Evolutionary conservation across 23 red algal genomes (phyloP).

Genomic region (Chondrus crispus): DNA sequence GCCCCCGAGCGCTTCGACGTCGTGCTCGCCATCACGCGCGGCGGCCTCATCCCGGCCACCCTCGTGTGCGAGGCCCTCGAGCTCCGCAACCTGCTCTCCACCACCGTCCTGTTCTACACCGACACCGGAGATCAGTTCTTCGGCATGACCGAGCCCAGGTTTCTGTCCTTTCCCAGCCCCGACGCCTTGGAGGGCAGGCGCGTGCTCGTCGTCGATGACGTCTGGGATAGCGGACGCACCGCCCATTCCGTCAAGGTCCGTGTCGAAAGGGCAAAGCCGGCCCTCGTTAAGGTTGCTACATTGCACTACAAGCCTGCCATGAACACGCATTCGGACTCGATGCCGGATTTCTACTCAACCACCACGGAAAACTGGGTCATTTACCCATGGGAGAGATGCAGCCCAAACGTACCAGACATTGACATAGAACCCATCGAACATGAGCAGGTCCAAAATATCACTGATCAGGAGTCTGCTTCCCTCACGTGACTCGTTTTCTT

Average conservation of each 20-base stretch:
- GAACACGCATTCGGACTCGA: conserved; percentile 26
- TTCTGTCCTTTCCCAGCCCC: conserved; percentile 80
- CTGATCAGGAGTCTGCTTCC: too few species aligned
- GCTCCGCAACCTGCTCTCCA: conserved; percentile 74
- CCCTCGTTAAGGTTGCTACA: conserved; percentile 57
- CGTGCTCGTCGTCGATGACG: conserved; percentile 94
- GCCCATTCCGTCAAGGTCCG: conserved; percentile 71
- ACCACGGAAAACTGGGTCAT: conserved; percentile 79
- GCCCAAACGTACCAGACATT: conserved; percentile 10
- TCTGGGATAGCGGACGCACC: conserved; percentile 92
- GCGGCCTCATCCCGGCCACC: conserved; percentile 80
- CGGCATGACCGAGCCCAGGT: conserved; percentile 82
- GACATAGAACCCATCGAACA: neutral
- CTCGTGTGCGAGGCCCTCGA: conserved; percentile 74
- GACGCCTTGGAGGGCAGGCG: conserved; percentile 59
- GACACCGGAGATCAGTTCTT: conserved; percentile 87
- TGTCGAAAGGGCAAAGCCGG: conserved; percentile 53
- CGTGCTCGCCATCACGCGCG: conserved; percentile 81
- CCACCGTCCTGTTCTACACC: conserved; percentile 95
- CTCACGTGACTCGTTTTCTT: too few species aligned
- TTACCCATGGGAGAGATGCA: conserved; percentile 90
- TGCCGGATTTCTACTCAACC: conserved; percentile 75
- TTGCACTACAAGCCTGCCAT: conserved; percentile 93
- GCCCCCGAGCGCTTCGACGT: conserved; percentile 32
- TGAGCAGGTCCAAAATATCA: too few species aligned